Conservation (phyloP, 306 rosid genomes). For the Betula pendula region DNA sequence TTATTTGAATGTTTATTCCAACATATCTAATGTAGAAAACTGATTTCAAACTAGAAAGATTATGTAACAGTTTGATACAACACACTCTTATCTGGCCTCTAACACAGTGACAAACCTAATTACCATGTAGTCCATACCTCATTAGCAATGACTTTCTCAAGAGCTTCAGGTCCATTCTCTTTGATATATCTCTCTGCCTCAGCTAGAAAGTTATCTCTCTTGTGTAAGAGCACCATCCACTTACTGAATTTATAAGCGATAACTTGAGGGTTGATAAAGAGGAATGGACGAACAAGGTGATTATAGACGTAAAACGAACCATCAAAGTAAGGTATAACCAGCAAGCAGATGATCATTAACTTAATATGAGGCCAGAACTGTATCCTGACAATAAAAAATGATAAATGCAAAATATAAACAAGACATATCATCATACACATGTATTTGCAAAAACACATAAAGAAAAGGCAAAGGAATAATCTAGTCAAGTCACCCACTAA, state of each 20-base stretch:
- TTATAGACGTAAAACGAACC: conserved; percentile 49
- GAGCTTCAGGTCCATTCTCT: conserved; percentile 52
- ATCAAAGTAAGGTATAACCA: conserved; percentile 51
- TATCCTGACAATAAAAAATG: conserved; percentile 39
- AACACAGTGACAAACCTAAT: background rate
- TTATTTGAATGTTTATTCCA: too few species aligned
- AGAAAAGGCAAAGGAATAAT: background rate
- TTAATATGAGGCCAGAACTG: conserved; percentile 51
- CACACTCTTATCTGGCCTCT: too few species aligned
- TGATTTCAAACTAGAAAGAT: too few species aligned
- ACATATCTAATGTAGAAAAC: too few species aligned
- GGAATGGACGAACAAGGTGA: conserved; percentile 23
- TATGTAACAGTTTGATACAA: too few species aligned
- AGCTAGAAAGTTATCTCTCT: conserved; percentile 37
- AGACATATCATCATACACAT: background rate
- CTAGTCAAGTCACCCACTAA: background rate
- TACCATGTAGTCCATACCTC: conserved; percentile 36
- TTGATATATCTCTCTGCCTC: conserved; percentile 45
- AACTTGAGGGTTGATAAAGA: conserved; percentile 23
- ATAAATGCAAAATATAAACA: conserved; percentile 16
- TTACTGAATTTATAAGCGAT: conserved; percentile 23
- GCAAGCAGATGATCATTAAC: conserved; percentile 44
- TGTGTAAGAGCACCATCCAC: conserved; percentile 23
- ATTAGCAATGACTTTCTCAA: conserved; percentile 47
- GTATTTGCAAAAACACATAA: background rate